Evolutionary conservation across 495 filamentous ascomycete species (phyloP).

Genomic region (Penicillium verhagenii): DNA sequence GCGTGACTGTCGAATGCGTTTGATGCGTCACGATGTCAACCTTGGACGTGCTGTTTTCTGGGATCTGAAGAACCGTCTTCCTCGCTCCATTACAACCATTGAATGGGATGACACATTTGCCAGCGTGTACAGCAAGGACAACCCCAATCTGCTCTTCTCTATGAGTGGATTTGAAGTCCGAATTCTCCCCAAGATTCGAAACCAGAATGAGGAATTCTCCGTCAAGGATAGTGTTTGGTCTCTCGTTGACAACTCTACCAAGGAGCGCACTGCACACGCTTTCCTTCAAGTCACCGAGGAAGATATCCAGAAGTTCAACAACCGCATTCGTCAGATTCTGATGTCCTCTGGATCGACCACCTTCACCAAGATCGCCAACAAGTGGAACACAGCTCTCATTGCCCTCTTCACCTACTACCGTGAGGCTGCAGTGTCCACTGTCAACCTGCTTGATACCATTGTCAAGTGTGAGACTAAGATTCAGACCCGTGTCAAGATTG

Average conservation of each 20-base stretch:
- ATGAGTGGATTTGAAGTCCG: constrained; percentile 99
- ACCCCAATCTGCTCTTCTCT: constrained; percentile 94
- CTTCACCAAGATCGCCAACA: constrained; percentile 99
- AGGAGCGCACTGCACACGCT: constrained; percentile 95
- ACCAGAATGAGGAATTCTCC: constrained; percentile 93
- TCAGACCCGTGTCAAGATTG: constrained; percentile 98
- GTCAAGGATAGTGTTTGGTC: constrained; percentile 99
- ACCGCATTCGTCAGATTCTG: constrained; percentile 95
- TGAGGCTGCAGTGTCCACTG: constrained; percentile 96
- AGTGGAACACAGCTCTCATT: constrained; percentile 98
- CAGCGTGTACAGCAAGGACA: constrained; percentile 98
- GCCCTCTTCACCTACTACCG: constrained; percentile 99
- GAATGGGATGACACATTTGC: constrained; percentile 99
- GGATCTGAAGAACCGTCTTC: constrained; percentile 97
- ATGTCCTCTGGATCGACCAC: constrained; percentile 99
- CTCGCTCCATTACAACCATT: constrained; percentile 91
- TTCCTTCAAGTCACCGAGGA: constrained; percentile 99
- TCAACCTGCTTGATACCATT: constrained; percentile 93
- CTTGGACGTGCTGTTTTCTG: constrained; percentile 97
- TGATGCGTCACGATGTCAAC: constrained; percentile 99
- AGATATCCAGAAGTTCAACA: constrained; percentile 99
- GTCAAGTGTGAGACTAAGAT: constrained; percentile 99
- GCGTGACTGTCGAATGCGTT: constrained; percentile 91
- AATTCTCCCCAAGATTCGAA: constrained; percentile 93
- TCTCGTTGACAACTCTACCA: constrained; percentile 90